Percentiles rank a stretch among this genome's conserved stretches.
Conservation (phyloP, 345 rosid species). For the Aethionema arabicum region DNA sequence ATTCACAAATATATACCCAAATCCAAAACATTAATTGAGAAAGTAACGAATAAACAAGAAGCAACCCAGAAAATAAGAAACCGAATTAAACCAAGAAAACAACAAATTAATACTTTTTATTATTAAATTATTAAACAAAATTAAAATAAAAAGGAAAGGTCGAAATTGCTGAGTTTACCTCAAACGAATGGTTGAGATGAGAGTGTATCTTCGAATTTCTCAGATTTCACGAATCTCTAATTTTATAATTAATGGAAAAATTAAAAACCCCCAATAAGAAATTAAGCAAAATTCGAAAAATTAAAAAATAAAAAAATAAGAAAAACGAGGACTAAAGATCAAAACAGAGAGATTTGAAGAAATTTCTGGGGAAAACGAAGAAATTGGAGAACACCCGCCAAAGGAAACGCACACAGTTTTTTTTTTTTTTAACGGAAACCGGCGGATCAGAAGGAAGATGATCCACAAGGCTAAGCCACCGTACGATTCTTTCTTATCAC, state of each 20-base stretch:
- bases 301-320: not conserved
- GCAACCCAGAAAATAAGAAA: too few species aligned
- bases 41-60: conserved; percentile 31
- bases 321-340: not conserved
- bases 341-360: conserved; percentile 25
- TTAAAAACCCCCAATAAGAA: not conserved
- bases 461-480: conserved; percentile 1
- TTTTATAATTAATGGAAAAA: not conserved
- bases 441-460: conserved; percentile 9
- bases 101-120: not conserved
- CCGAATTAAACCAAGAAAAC: conserved; percentile 36
- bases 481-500: conserved; percentile 8
- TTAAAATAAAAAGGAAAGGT: conserved; percentile 23
- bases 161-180: conserved; percentile 25
- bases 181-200: conserved; percentile 38
- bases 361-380: conserved; percentile 30
- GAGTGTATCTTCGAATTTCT: conserved; percentile 6
- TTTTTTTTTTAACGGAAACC: conserved; percentile 24
- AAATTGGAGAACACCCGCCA: conserved; percentile 32
- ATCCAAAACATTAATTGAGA: conserved; percentile 37
- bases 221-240: conserved; percentile 10
- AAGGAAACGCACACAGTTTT: conserved; percentile 25
- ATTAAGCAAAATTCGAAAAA: not conserved
- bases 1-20: conserved; percentile 32
- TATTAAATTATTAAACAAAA: not conserved